Base-by-base conservation (phyloP, 306 rosid genomes). In the Canavalia ensiformis region DNA sequence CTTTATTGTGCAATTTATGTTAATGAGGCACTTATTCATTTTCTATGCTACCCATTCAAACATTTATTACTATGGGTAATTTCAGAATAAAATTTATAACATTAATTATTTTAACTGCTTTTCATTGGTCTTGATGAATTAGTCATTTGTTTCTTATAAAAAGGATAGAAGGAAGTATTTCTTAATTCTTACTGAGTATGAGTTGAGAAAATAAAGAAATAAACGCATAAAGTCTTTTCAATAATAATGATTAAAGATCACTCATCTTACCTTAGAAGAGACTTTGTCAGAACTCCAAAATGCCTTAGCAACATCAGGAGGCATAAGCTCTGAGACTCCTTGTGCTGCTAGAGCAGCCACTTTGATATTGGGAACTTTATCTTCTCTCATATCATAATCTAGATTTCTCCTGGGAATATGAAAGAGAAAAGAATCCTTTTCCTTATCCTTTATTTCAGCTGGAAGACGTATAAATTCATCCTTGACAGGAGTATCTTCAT, bases 281-380 rank as follows among this genome's bases (percentile, higher is more conserved):
- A 92, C 90, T 87, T 90, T 93, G 68, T 93, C 97, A 59, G 95
- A 84, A 63, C 85, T 72, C 97, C 88, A 96, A 79, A 96, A 94
- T 68, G 91, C 97, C 86, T 92, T 92, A 60, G 97, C 98, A 76
- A 96, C 90, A 60, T 96, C 98, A 76, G 97, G 81, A 83, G 98
- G 97, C 98, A 94, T 96, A 82, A 94, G 98, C 88, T 92, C 97
- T 52, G 97, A 81, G 42, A 90, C 81, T 67, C 94, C 97, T 90
- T 90, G 91, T 69, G 97, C 92, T 70, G 97, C 92, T 33, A 93
- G 75, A 56, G 97, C 94, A 62, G 95, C 94, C 78, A 88, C 97
- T 84, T 92, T 93, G 87, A 94, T 84, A 63, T 86, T 91, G 4
- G 94, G 86, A 64, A 84, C 76, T 82, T 92, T 91, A 68, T 79